Conservation (phyloP, 208 protist genomes). For the Eutreptiella sp. region DNA sequence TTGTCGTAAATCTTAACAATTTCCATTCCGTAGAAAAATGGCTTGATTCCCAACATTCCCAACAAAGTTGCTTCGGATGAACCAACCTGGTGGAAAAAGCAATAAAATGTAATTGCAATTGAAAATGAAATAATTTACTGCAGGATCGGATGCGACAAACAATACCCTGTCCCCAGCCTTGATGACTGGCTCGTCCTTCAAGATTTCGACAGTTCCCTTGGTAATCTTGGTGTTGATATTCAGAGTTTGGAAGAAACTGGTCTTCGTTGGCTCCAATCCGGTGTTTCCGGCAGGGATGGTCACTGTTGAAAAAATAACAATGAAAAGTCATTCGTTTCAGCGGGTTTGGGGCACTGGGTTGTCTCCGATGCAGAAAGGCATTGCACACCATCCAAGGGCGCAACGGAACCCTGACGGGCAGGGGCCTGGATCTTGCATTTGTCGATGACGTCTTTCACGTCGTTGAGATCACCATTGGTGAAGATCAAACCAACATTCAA, state of each 20-base stretch:
- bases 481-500: constrained; percentile 97
- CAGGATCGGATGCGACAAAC: too few relatives aligned
- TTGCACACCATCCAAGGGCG: constrained; percentile 91
- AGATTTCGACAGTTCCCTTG: constrained; percentile 97
- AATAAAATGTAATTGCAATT: neutral
- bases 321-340: too few relatives aligned
- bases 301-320: too few relatives aligned
- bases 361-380: too few relatives aligned
- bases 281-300: constrained; percentile 90
- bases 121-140: neutral
- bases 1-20: constrained; percentile 88
- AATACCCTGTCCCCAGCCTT: constrained; percentile 82
- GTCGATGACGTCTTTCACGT: constrained; percentile 72
- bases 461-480: constrained; percentile 85
- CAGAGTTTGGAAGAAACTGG: constrained; percentile 98
- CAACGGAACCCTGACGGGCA: constrained; percentile 92
- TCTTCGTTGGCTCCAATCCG: constrained; percentile 94
- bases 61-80: constrained; percentile 94
- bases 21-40: constrained; percentile 96
- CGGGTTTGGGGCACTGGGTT: too few relatives aligned
- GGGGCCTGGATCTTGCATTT: constrained; percentile 82
- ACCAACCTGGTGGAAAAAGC: too few relatives aligned
- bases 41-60: constrained; percentile 95
- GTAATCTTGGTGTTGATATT: constrained; percentile 98
- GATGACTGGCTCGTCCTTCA: constrained; percentile 89